phyloP scores from a whole-genome alignment of 176 grass and related monocot species.

The Areca catechu region DNA sequence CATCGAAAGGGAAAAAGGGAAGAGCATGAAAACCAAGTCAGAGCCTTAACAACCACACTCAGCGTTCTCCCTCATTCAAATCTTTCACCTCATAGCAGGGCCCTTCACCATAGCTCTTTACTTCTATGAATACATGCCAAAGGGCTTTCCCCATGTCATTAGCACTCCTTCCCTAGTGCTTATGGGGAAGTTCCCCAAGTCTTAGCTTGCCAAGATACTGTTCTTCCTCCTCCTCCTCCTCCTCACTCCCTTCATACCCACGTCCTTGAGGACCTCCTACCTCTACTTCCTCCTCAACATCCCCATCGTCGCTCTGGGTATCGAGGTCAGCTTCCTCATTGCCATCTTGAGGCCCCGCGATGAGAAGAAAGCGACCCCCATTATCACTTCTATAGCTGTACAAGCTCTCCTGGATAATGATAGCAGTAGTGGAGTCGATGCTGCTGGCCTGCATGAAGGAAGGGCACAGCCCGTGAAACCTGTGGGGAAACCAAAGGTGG shows the following conservation, averaged over 20 bases:
- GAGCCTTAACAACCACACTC: no score
- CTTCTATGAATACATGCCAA: not conserved
- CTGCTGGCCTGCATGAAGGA: no score
- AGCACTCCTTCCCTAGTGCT: not conserved
- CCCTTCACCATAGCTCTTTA: not conserved
- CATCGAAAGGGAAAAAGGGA: no score
- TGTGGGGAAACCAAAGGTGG: not conserved
- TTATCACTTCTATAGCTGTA: not conserved
- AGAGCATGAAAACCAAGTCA: no score
- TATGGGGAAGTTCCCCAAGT: slow-evolving; percentile 22
- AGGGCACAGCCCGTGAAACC: not conserved
- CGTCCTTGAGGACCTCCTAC: slow-evolving; percentile 40
- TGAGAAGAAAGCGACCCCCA: slow-evolving; percentile 21
- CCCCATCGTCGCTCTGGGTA: slow-evolving; percentile 39
- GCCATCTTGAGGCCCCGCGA: slow-evolving; percentile 26
- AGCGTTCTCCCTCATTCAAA: no score
- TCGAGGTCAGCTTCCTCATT: slow-evolving; percentile 44
- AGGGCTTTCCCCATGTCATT: not conserved
- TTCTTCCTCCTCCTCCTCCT: slow-evolving; percentile 38
- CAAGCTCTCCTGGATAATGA: no score
- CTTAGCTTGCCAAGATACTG: slow-evolving; percentile 37
- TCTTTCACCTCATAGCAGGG: no score
- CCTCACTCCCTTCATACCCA: slow-evolving; percentile 30
- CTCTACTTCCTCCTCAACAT: slow-evolving; percentile 72
- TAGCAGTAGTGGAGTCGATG: no score